Evolutionary conservation across 2,329 filamentous ascomycete genomes (phyloP).

Genomic region (Fusarium paranaense): DNA sequence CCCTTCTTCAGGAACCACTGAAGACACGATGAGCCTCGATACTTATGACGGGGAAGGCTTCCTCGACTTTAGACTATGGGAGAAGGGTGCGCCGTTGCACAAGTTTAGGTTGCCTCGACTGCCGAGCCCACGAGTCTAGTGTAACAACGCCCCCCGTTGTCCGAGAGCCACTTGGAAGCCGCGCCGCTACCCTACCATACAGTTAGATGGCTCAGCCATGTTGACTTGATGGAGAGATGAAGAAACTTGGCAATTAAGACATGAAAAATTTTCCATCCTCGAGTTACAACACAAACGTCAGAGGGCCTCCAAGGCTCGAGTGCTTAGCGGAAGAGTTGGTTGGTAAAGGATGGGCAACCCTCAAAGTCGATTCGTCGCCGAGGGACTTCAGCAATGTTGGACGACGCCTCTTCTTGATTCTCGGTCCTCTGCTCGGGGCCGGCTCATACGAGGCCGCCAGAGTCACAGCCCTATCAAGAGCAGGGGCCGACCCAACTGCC

Average conservation of each 20-base stretch:
- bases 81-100: conserved; percentile 21
- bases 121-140: conserved; percentile 32
- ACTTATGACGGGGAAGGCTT: conserved; percentile 28
- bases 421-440: conserved; percentile 3
- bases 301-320: conserved; percentile 23
- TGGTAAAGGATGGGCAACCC: neutral
- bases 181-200: conserved; percentile 13
- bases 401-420: conserved; percentile 16
- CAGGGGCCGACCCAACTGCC: neutral
- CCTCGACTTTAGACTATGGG: conserved; percentile 25
- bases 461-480: conserved; percentile 35
- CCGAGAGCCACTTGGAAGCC: conserved; percentile 22
- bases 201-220: neutral
- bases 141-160: conserved; percentile 13
- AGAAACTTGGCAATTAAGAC: neutral
- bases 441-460: conserved; percentile 7
- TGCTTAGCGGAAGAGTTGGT: conserved; percentile 12
- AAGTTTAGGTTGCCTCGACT: conserved; percentile 5
- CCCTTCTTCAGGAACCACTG: conserved; percentile 19
- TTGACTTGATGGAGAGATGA: neutral
- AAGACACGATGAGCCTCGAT: conserved; percentile 8
- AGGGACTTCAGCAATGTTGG: conserved; percentile 15
- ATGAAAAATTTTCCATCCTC: conserved; percentile 7
- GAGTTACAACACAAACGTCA: neutral
- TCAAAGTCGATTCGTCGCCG: conserved; percentile 5